Conservation (phyloP, 441 rosid genomes). For the Pelargonium citronellum region DNA sequence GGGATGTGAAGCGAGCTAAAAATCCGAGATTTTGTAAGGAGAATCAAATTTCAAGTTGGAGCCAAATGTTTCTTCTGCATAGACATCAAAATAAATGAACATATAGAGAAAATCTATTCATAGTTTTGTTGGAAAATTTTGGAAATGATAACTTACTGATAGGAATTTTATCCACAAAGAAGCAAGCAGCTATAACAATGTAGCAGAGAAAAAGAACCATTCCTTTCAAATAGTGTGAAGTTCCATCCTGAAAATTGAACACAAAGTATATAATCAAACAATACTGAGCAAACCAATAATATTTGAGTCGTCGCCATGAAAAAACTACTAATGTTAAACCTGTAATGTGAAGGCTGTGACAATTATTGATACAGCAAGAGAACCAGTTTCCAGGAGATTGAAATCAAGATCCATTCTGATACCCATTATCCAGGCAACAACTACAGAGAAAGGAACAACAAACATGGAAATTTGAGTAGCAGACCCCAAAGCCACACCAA, state of each 20-base stretch:
- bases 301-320: no score
- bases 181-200: constrained; percentile 49
- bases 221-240: constrained; percentile 66
- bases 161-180: constrained; percentile 49
- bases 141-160: constrained; percentile 31
- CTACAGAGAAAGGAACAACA: constrained; percentile 70
- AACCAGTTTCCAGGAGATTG: constrained; percentile 73
- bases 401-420: constrained; percentile 77
- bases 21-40: no score
- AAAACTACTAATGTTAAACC: constrained; percentile 30
- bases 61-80: neutral
- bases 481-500: constrained; percentile 89
- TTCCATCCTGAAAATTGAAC: constrained; percentile 46
- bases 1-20: neutral
- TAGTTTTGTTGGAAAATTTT: no score
- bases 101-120: no score
- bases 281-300: no score
- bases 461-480: constrained; percentile 83
- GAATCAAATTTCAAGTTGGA: neutral
- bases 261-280: neutral
- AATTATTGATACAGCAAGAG: constrained; percentile 61
- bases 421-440: constrained; percentile 69
- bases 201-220: constrained; percentile 51
- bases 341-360: constrained; percentile 72
- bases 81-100: no score